phyloP scores from a whole-genome alignment of 164 flowering plant species.

The Nymphaea thermarum region DNA sequence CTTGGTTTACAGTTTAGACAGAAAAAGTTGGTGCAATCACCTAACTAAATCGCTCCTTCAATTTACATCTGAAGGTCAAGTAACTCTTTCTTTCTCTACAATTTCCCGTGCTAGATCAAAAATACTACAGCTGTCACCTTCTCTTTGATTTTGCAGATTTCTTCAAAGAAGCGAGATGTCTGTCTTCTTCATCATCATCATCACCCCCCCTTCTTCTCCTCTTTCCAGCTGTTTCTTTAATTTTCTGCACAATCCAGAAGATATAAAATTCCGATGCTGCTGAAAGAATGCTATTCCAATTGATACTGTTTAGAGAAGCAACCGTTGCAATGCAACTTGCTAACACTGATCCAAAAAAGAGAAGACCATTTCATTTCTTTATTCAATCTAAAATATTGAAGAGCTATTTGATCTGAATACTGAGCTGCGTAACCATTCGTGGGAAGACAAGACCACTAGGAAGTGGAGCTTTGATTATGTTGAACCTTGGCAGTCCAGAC shows the following conservation, averaged over 20 bases:
- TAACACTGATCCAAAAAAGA: neutral
- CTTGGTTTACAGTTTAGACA: no score
- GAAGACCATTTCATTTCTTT: neutral
- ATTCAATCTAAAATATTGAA: neutral
- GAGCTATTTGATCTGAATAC: no score
- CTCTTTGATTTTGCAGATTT: conserved; percentile 7
- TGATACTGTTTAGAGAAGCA: neutral
- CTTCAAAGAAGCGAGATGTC: conserved; percentile 11
- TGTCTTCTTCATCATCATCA: conserved; percentile 34
- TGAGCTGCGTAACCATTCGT: no score
- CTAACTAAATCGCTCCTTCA: no score
- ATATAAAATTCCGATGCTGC: neutral
- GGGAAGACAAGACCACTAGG: neutral
- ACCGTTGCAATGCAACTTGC: neutral
- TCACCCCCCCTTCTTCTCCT: conserved; percentile 26
- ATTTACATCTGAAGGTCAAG: no score
- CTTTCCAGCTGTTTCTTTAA: conserved; percentile 31
- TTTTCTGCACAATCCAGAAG: conserved; percentile 19
- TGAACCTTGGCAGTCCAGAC: neutral
- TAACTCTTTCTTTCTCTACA: neutral
- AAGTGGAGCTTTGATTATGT: neutral
- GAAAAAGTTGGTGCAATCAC: no score
- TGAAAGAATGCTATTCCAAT: neutral
- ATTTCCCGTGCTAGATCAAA: neutral
- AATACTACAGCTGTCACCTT: neutral